Evolutionary conservation across 2,329 filamentous ascomycete species (phyloP).

Genomic region (Trichophyton equinum): DNA sequence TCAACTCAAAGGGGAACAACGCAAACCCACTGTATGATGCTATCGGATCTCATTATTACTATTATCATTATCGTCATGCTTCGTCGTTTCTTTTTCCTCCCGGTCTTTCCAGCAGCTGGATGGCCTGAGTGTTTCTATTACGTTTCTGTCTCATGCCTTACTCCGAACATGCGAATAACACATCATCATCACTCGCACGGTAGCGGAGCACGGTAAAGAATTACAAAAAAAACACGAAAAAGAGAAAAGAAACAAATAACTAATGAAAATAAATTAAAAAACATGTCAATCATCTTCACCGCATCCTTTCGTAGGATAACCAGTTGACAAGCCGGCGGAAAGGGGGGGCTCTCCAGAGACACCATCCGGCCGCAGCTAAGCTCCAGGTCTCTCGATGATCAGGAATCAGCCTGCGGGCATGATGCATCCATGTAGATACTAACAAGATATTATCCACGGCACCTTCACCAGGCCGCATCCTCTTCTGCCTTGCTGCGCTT

Average conservation of each 20-base stretch:
- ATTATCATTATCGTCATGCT: neutral
- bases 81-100: neutral
- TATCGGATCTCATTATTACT: neutral
- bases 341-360: neutral
- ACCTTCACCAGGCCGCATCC: neutral
- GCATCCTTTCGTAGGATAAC: neutral
- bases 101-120: neutral
- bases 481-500: neutral
- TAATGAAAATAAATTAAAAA: neutral
- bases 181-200: neutral
- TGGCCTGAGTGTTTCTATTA: neutral
- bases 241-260: neutral
- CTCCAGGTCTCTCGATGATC: neutral
- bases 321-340: too few relatives aligned
- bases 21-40: neutral
- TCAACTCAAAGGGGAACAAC: neutral
- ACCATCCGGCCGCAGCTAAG: neutral
- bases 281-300: neutral
- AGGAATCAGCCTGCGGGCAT: neutral
- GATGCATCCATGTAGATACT: neutral
- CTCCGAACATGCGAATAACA: neutral
- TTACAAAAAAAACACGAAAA: neutral
- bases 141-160: neutral
- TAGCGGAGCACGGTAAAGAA: neutral
- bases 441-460: too few relatives aligned